phyloP scores from a whole-genome alignment of 2,329 filamentous ascomycete species.

The Tolypocladium endophyticum region DNA sequence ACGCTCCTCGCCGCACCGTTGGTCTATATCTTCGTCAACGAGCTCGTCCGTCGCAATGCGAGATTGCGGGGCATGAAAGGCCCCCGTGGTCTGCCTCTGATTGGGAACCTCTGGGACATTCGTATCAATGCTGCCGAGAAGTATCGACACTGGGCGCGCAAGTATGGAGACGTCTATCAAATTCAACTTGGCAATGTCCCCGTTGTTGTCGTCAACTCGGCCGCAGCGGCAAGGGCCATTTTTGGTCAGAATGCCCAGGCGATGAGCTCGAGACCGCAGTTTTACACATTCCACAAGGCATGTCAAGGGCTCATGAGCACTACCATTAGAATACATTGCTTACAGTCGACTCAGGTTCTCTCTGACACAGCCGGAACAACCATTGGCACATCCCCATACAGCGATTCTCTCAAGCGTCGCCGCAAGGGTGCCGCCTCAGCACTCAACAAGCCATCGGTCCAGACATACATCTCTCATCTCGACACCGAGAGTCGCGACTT shows the following conservation, averaged over 20 bases:
- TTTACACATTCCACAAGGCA: slow-evolving; percentile 50
- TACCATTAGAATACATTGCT: too few species aligned
- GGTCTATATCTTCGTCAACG: slow-evolving; percentile 36
- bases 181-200: slow-evolving; percentile 47
- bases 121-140: slow-evolving; percentile 44
- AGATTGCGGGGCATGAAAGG: slow-evolving; percentile 36
- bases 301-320: neutral
- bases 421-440: slow-evolving; percentile 56
- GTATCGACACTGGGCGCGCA: slow-evolving; percentile 42
- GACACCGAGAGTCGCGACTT: slow-evolving; percentile 55
- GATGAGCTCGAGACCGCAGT: slow-evolving; percentile 42
- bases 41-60: slow-evolving; percentile 31
- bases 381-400: slow-evolving; percentile 58
- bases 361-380: slow-evolving; percentile 57
- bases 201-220: slow-evolving; percentile 44
- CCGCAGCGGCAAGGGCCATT: slow-evolving; percentile 36
- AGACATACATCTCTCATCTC: slow-evolving; percentile 50
- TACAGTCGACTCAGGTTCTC: slow-evolving; percentile 32
- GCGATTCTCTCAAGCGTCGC: slow-evolving; percentile 51
- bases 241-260: slow-evolving; percentile 44
- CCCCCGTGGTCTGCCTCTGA: slow-evolving; percentile 38
- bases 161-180: slow-evolving; percentile 40
- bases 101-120: slow-evolving; percentile 46
- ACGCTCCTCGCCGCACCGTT: slow-evolving; percentile 20
- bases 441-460: slow-evolving; percentile 53